Evolutionary conservation across 2,329 filamentous ascomycete species (phyloP).

Genomic region (Monosporascus sp.): DNA sequence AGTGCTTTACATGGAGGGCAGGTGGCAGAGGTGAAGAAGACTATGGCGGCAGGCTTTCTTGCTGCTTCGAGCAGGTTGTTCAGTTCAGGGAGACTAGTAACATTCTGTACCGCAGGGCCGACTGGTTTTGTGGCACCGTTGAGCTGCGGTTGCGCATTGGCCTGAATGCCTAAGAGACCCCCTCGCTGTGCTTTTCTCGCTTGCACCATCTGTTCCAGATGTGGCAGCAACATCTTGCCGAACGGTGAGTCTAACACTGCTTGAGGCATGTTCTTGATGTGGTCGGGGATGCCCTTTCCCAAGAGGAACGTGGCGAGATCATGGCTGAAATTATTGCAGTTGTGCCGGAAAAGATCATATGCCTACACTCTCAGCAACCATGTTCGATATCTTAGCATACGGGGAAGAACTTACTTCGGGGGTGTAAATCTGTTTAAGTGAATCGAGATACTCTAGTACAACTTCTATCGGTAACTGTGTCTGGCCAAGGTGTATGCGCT

Average conservation of each 20-base stretch:
- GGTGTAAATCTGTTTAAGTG: constrained; percentile 76
- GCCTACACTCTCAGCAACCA: constrained; percentile 43
- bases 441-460: constrained; percentile 82
- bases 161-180: constrained; percentile 47
- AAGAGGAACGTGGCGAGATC: constrained; percentile 86
- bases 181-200: constrained; percentile 43
- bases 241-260: constrained; percentile 82
- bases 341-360: constrained; percentile 85
- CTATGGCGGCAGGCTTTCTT: constrained; percentile 63
- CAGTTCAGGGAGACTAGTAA: constrained; percentile 54
- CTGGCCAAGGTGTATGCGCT: constrained; percentile 66
- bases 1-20: constrained; percentile 80
- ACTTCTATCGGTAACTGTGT: constrained; percentile 77
- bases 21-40: constrained; percentile 90
- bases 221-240: constrained; percentile 79
- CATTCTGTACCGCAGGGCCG: constrained; percentile 48
- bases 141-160: constrained; percentile 24
- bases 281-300: constrained; percentile 79
- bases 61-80: constrained; percentile 56
- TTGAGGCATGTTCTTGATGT: constrained; percentile 80
- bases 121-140: constrained; percentile 12
- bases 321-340: constrained; percentile 97
- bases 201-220: constrained; percentile 50
- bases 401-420: constrained; percentile 51
- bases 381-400: background rate